Evolutionary conservation across 2,329 filamentous ascomycete species (phyloP), one percentile per base, ranked within the genome.

Genomic region (Pestalotiopsis sp.): DNA sequence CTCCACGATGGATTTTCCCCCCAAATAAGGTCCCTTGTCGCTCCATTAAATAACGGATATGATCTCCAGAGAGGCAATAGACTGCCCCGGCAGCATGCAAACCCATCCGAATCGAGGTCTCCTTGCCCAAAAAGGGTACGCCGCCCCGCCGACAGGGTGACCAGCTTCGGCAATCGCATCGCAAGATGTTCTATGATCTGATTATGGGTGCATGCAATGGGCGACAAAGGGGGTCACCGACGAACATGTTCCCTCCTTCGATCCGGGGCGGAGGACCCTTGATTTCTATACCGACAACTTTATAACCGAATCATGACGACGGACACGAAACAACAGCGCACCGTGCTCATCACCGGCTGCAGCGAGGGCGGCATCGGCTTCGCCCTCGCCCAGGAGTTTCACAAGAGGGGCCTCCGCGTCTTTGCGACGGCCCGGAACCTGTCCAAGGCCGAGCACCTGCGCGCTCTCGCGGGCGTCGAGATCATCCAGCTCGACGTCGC

Each of bases 401-500:
- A 81, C 69, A 67, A 72, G 1, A 73, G 74, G 36, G 82, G 81
- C 1, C 74, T 79, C 25, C 75, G 76, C 11, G 83, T 84, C 36
- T 80, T 82, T 67, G 83, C 82, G 0, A 82, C 83, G 1, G 79
- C 80, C 4, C 77, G 82, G 17, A 78, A 76, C 63, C 73, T 75
- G 1, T 70, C 74, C 45, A 82, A 80, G 65, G 72, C 82, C 14
- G 52, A 72, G 3, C 74, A 79, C 25, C 73, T 81, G 20, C 68
- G 73, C 5, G 73, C 74, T 5, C n/a, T 52, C 6, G 66, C 76
- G 52, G 81, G 76, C 59, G 76, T 85, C 62, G 76, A 79, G 38
- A 80, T 80, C 13, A 27, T 86, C 13, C 62, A 72, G 3, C 75
- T 86, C 2, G 84, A 86, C 68, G 82, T 85, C 4, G 81, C 77